These are phyloP conservation scores for Pisolithus orientalis DNA, from an alignment of 768 basidiomycete genomes.

Conservation along the genomic window DNA sequence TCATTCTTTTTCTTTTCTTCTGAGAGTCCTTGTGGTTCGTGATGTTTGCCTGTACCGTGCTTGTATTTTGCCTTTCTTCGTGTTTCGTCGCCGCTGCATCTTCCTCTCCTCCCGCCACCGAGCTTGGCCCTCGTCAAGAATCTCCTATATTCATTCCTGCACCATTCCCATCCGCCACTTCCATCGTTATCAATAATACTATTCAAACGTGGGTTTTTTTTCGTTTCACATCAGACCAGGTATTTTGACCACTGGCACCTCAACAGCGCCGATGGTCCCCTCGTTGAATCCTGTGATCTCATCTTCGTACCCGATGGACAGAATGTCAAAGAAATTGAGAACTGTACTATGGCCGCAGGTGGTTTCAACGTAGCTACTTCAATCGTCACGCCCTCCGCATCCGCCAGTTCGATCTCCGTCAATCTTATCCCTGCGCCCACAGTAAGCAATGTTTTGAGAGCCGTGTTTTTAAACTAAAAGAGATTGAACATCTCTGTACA, in stretches of 20 bases:
- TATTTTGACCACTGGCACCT: neutral
- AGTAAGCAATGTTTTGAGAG: slow-evolving; percentile 5
- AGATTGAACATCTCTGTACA: neutral
- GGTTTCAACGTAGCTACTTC: slow-evolving; percentile 7
- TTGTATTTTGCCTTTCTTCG: slow-evolving; percentile 20
- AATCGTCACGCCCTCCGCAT: slow-evolving; percentile 7
- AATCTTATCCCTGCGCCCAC: slow-evolving; percentile 18
- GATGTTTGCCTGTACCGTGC: slow-evolving; percentile 18
- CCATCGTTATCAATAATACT: slow-evolving; percentile 30
- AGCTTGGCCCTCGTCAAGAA: slow-evolving; percentile 14
- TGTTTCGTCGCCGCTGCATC: slow-evolving; percentile 20
- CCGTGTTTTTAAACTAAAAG: neutral
- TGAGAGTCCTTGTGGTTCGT: slow-evolving; percentile 8
- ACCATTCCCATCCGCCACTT: slow-evolving; percentile 26
- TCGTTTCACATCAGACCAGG: too few species aligned
- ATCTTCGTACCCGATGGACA: slow-evolving; percentile 50
- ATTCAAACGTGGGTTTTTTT: slow-evolving; percentile 35
- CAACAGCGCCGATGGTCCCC: slow-evolving; percentile 41
- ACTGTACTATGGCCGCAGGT: slow-evolving; percentile 39
- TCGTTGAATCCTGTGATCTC: slow-evolving; percentile 54
- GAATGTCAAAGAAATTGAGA: slow-evolving; percentile 47
- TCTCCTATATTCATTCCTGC: slow-evolving; percentile 14
- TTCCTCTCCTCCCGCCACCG: slow-evolving; percentile 13
- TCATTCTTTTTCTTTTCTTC: slow-evolving; percentile 11
- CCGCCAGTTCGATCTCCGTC: slow-evolving; percentile 7